A percentile compares a stretch with the other conserved stretches of the same genome.
phyloP scores from a whole-genome alignment of 2,329 filamentous ascomycete species.

The Pleochaeta shiraiana region DNA sequence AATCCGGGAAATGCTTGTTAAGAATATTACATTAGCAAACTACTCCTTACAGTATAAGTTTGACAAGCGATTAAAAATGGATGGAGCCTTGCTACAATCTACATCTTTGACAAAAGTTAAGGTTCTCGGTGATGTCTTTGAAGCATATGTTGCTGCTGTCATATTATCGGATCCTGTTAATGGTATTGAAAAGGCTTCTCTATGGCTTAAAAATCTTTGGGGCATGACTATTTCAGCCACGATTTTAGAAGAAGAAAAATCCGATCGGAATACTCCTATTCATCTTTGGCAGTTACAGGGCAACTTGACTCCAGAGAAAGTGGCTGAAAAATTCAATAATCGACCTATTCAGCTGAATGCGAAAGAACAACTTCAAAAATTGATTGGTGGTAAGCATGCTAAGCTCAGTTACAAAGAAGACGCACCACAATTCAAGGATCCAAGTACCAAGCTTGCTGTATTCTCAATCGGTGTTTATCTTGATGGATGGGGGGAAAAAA shows the following conservation, averaged over 20 bases:
- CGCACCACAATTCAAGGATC: constrained; percentile 30
- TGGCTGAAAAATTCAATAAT: constrained; percentile 2
- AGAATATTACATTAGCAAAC: constrained; percentile 52
- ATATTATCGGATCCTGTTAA: constrained; percentile 41
- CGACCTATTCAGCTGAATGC: constrained; percentile 17
- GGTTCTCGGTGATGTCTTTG: constrained; percentile 68
- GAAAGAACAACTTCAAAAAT: constrained; percentile 30
- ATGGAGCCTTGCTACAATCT: constrained; percentile 6
- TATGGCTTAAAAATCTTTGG: constrained; percentile 64
- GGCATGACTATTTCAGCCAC: constrained; percentile 35
- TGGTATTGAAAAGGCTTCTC: constrained; percentile 37
- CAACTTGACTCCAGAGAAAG: neutral
- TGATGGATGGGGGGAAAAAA: constrained; percentile 43
- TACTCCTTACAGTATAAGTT: constrained; percentile 54
- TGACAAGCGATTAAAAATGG: constrained; percentile 35
- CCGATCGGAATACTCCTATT: constrained; percentile 10
- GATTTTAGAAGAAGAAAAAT: constrained; percentile 22
- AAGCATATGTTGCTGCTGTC: constrained; percentile 69
- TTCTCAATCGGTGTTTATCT: constrained; percentile 43
- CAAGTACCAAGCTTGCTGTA: constrained; percentile 29
- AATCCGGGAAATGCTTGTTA: constrained; percentile 56
- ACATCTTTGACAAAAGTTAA: constrained; percentile 38
- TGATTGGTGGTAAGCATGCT: constrained; percentile 30
- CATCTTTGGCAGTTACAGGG: constrained; percentile 15
- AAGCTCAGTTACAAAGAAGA: constrained; percentile 39